Evolutionary conservation across 2,329 filamentous ascomycete species (phyloP), one percentile per base, ranked within the genome.

Genomic region (Claviceps sp.): DNA sequence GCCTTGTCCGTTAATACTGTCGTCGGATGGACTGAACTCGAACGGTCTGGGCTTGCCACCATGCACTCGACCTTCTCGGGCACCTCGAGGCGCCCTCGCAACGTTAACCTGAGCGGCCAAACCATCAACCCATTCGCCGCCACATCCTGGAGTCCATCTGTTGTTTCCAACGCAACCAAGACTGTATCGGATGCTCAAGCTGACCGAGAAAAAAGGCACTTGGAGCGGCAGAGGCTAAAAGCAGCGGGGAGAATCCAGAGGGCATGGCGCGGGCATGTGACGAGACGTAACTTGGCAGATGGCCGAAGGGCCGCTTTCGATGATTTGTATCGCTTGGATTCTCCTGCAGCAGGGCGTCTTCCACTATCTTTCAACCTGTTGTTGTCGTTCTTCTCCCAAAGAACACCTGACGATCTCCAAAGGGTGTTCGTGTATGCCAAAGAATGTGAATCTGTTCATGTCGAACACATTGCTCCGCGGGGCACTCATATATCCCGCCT

Each of bases 61-160:
- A 96, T 96, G 91, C 94, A 93, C 71, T 84, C 86, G 56, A 89
- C 86, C 51, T 98, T 98, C 71, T 93, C 87, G 24, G 93, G 93
- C 60, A 87, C 73, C 69, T 87, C 89, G 61, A 84, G 88, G 62
- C 86, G 87, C 59, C 84, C 85, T 56, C 84, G 93, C 58, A 90
- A 96, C 66, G 89, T 97, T 65, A 96, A 97, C 69, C 83, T 98
- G 56, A 93, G 89, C 58, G 93, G 89, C 56, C 85, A 90, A 60
- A 81, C 80, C 58, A 74, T 75, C 49, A 95, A 95, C 62, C 88
- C 89, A 3, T 95, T 93, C 66, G 82, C 78, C 55, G 79, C 79
- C 58, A 75, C 76, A 37, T 72, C 75, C 43, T 80, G 81, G 74
- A 71, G 72, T 16, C 72, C 78, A 4, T 70, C 75, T 13, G 74